A percentile compares a stretch with the other conserved stretches of the same genome.
Conservation (phyloP, 495 filamentous ascomycete genomes). For the Hypoxylon intermedium region DNA sequence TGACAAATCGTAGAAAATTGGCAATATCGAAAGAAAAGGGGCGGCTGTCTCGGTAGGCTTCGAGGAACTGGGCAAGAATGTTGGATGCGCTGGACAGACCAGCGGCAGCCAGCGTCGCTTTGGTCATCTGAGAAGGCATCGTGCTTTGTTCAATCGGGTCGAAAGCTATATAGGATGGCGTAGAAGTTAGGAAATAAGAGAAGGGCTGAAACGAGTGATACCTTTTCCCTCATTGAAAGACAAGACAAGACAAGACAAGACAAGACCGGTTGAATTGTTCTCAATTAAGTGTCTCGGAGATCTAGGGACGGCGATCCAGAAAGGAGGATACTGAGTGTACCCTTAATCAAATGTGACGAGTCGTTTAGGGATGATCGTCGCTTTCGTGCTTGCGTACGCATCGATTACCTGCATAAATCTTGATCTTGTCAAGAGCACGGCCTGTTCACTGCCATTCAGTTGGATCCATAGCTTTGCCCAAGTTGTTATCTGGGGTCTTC, state of each 20-base stretch:
- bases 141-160: slow-evolving; percentile 22
- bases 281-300: slow-evolving; percentile 3
- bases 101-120: slow-evolving; percentile 42
- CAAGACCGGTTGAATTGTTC: slow-evolving; percentile 28
- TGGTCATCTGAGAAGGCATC: slow-evolving; percentile 44
- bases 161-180: slow-evolving; percentile 10
- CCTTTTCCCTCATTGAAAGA: slow-evolving; percentile 27
- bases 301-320: slow-evolving; percentile 10
- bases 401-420: slow-evolving; percentile 16
- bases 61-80: slow-evolving; percentile 42
- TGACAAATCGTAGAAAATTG: slow-evolving; percentile 43
- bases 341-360: slow-evolving; percentile 34
- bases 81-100: slow-evolving; percentile 42
- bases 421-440: not conserved
- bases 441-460: too few relatives aligned
- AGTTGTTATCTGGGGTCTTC: too few relatives aligned
- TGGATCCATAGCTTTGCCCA: too few relatives aligned
- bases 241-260: too few relatives aligned
- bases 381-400: slow-evolving; percentile 15
- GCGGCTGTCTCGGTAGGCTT: slow-evolving; percentile 39
- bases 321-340: slow-evolving; percentile 10
- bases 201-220: slow-evolving; percentile 19
- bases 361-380: slow-evolving; percentile 21
- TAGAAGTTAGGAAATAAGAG: slow-evolving; percentile 8
- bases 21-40: slow-evolving; percentile 40